Evolutionary conservation across 2,329 filamentous ascomycete species (phyloP).

Genomic region (Dichotomopilus funicola): DNA sequence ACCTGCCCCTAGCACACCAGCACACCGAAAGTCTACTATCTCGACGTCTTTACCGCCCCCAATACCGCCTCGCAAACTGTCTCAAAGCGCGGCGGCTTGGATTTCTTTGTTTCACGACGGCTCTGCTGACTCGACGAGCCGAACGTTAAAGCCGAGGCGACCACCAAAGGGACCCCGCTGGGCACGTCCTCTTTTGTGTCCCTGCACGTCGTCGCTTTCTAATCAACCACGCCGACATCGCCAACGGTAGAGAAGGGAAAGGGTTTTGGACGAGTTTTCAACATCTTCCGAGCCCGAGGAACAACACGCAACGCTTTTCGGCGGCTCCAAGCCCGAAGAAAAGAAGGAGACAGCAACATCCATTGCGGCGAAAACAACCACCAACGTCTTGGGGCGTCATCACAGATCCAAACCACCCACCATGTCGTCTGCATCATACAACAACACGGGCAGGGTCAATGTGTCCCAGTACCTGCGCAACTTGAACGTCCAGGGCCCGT

Average conservation of each 20-base stretch:
- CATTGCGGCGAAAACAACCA: no score
- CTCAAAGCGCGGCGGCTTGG: constrained; percentile 3
- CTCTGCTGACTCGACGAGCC: constrained; percentile 10
- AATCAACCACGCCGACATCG: constrained; percentile 9
- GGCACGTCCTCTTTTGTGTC: constrained; percentile 6
- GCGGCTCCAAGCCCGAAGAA: no score
- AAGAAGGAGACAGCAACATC: no score
- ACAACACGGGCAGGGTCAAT: constrained; percentile 71
- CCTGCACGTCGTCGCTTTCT: constrained; percentile 1
- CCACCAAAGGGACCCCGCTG: constrained; percentile 14
- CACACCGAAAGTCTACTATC: not conserved
- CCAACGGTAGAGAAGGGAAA: not conserved
- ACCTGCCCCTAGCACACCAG: not conserved
- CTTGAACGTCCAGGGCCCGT: constrained; percentile 65
- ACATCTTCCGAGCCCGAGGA: constrained; percentile 1
- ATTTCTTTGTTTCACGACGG: constrained; percentile 10
- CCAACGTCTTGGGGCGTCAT: no score
- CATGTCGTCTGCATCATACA: constrained; percentile 55
- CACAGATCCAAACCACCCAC: constrained; percentile 1
- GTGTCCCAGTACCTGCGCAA: constrained; percentile 86
- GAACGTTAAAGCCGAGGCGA: constrained; percentile 11
- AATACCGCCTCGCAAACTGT: not conserved
- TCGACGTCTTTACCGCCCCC: constrained; percentile 10
- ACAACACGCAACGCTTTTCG: no score
- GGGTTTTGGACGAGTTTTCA: not conserved